Evolutionary conservation across 805 yeast genomes (phyloP).

Genomic region (Yarrowia keelungensis): DNA sequence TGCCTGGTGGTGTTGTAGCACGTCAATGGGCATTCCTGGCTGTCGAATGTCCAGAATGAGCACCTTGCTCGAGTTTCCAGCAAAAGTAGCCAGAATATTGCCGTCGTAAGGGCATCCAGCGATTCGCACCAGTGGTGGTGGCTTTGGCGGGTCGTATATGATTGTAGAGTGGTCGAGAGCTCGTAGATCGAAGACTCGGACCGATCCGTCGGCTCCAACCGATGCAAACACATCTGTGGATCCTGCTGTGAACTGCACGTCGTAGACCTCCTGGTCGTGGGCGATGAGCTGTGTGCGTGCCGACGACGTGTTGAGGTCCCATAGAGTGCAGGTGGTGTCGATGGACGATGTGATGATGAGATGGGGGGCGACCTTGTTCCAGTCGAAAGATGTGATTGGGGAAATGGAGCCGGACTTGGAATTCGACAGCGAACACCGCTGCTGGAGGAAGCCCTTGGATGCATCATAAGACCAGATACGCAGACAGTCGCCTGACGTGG

Average conservation of each 20-base stretch:
- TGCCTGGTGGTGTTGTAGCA: conserved; percentile 69
- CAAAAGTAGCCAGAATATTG: conserved; percentile 83
- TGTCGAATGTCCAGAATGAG: conserved; percentile 81
- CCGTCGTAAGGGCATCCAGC: conserved; percentile 82
- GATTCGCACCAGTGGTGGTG: conserved; percentile 72
- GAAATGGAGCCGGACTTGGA: conserved; percentile 62
- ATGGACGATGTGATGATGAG: conserved; percentile 82
- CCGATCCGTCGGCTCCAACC: conserved; percentile 95
- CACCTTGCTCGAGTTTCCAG: conserved; percentile 69
- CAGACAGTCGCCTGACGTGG: conserved; percentile 75
- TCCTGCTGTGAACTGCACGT: conserved; percentile 81
- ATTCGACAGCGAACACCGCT: conserved; percentile 53
- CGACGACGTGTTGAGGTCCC: conserved; percentile 77
- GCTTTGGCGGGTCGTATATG: conserved; percentile 69
- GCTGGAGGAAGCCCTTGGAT: conserved; percentile 50
- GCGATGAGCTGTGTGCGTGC: conserved; percentile 96
- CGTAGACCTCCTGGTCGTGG: conserved; percentile 94
- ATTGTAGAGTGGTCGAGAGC: conserved; percentile 93
- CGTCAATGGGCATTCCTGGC: conserved; percentile 82
- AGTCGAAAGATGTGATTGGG: conserved; percentile 92
- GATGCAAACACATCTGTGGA: conserved; percentile 83
- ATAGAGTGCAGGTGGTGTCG: conserved; percentile 95
- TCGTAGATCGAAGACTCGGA: conserved; percentile 88
- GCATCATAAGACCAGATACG: conserved; percentile 64
- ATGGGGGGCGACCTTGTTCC: conserved; percentile 78